These are phyloP conservation scores for Pulveroboletus ravenelii DNA, from an alignment of 768 basidiomycete genomes.

Conservation along the genomic window DNA sequence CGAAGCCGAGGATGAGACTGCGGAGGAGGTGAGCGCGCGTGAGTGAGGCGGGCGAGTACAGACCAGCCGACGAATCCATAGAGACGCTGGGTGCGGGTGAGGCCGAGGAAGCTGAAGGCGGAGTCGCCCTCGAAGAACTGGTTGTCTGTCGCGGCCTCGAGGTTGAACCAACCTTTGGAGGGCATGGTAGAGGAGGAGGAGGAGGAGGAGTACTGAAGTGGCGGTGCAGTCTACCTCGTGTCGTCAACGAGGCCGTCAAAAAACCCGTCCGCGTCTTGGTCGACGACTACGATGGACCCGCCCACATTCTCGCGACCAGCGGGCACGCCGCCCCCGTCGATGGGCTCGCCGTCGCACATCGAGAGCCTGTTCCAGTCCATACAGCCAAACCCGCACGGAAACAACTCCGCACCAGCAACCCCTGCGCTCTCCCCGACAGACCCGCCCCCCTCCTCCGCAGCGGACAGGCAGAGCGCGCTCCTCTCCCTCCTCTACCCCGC, in stretches of 20 bases:
- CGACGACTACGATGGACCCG: background rate
- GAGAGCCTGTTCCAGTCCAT: background rate
- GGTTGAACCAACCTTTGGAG: conserved; percentile 82
- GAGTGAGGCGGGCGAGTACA: conserved; percentile 17
- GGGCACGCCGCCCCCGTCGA: conserved; percentile 25
- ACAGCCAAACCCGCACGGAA: conserved; percentile 20
- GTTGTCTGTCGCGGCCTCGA: conserved; percentile 74
- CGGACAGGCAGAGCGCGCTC: conserved; percentile 72
- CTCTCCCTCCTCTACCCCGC: conserved; percentile 62
- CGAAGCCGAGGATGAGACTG: conserved; percentile 72
- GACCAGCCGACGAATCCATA: conserved; percentile 87
- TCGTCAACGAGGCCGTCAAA: conserved; percentile 23
- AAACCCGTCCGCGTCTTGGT: background rate
- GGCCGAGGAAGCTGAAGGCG: conserved; percentile 74
- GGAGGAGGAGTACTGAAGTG: conserved; percentile 1
- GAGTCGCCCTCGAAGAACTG: conserved; percentile 88
- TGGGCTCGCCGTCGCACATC: background rate
- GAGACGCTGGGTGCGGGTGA: conserved; percentile 75
- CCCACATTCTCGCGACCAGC: background rate
- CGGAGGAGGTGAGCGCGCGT: background rate
- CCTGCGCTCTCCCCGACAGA: conserved; percentile 39
- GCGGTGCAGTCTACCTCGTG: conserved; percentile 21
- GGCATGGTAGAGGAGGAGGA: conserved; percentile 8
- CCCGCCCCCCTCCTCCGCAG: conserved; percentile 39
- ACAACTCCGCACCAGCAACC: conserved; percentile 41